A percentile compares a stretch with the other conserved stretches of the same genome.
phyloP scores from a whole-genome alignment of 495 filamentous ascomycete species.

The Lepidopterella palustris region DNA sequence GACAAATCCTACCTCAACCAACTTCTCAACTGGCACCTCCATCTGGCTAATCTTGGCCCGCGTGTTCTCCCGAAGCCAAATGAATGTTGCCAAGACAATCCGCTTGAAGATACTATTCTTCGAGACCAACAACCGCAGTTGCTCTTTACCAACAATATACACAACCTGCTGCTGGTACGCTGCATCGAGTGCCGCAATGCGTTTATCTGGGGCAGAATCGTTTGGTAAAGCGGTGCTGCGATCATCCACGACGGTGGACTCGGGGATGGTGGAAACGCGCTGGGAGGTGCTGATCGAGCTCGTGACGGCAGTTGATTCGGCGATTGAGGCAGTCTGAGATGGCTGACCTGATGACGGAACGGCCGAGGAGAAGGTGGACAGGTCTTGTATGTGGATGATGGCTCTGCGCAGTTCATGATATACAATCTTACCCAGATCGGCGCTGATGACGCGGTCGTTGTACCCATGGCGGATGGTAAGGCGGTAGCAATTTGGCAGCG shows the following conservation, averaged over 20 bases:
- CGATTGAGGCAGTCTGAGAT: neutral
- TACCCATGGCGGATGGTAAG: constrained; percentile 63
- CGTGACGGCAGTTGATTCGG: neutral
- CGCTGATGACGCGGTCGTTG: constrained; percentile 57
- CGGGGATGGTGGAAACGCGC: neutral
- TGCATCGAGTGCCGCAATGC: constrained; percentile 38
- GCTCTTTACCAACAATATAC: constrained; percentile 67
- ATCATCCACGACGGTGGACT: neutral
- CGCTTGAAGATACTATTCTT: constrained; percentile 40
- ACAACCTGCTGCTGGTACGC: constrained; percentile 54
- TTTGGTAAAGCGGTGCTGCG: neutral
- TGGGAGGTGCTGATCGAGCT: neutral
- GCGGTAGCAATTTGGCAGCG: constrained; percentile 54
- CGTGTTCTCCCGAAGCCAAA: constrained; percentile 58
- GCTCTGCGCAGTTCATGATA: constrained; percentile 52
- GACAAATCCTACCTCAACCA: constrained; percentile 33
- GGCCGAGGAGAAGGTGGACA: neutral
- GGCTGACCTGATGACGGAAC: neutral
- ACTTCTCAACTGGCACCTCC: constrained; percentile 25
- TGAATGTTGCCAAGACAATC: constrained; percentile 47
- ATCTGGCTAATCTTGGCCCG: constrained; percentile 29
- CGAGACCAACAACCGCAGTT: constrained; percentile 47
- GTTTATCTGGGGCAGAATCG: neutral
- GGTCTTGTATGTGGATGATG: constrained; percentile 26
- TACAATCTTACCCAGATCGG: constrained; percentile 51